phyloP scores from a whole-genome alignment of 352 stramenopile species.

The Globisporangium splendens region DNA sequence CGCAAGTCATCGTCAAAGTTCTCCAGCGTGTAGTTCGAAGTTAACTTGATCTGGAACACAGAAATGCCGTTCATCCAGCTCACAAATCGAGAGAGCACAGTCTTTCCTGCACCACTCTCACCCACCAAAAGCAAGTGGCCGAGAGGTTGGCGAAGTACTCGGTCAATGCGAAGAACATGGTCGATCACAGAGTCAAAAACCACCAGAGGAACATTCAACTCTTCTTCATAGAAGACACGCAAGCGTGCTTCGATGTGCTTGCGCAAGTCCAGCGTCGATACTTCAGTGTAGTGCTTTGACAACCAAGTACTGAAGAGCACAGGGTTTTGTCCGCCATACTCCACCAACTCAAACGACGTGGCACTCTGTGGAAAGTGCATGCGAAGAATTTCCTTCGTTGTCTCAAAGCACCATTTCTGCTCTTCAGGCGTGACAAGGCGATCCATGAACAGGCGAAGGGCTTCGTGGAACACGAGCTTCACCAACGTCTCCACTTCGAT shows the following conservation, averaged over 20 bases:
- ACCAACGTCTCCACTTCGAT: slow-evolving; percentile 95
- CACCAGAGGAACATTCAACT: slow-evolving; percentile 99
- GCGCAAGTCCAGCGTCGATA: slow-evolving; percentile 90
- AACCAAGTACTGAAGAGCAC: slow-evolving; percentile 99
- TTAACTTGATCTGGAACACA: slow-evolving; percentile 99
- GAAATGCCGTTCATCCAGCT: slow-evolving; percentile 99
- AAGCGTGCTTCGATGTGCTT: slow-evolving; percentile 96
- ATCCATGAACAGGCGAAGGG: slow-evolving; percentile 98
- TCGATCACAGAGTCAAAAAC: slow-evolving; percentile 99
- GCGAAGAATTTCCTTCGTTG: slow-evolving; percentile 78
- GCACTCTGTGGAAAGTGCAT: slow-evolving; percentile 83
- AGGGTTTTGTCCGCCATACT: slow-evolving; percentile 83
- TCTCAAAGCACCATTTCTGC: slow-evolving; percentile 93
- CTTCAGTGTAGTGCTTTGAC: slow-evolving; percentile 95
- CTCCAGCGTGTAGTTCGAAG: slow-evolving; percentile 97
- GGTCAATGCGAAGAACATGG: slow-evolving; percentile 97
- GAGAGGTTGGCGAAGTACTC: slow-evolving; percentile 97
- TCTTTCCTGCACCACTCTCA: slow-evolving; percentile 98
- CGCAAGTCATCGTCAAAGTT: slow-evolving; percentile 99
- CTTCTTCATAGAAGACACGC: slow-evolving; percentile 99
- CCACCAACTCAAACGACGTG: slow-evolving; percentile 63
- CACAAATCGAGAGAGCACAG: slow-evolving; percentile 98
- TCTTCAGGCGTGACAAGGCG: slow-evolving; percentile 97
- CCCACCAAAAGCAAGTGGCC: slow-evolving; percentile 98
- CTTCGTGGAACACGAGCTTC: slow-evolving; percentile 98